Percentiles rank a stretch among this genome's conserved stretches.
Conservation (phyloP, 106 monocot species). For the Chionographis japonica region DNA sequence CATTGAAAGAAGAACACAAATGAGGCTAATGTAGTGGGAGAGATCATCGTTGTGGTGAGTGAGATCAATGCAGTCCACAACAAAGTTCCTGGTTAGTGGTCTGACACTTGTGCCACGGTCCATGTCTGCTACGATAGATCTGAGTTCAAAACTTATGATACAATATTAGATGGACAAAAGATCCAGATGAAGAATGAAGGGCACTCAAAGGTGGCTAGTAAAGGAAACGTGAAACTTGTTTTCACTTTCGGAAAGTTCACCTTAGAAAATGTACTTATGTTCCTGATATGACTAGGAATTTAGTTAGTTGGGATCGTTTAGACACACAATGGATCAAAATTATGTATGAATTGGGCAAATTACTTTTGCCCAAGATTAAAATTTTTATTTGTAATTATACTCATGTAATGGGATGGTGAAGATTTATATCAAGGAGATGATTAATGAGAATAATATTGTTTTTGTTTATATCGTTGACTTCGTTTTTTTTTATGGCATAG, state of each 20-base stretch:
- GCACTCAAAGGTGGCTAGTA: background rate
- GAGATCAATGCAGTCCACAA: background rate
- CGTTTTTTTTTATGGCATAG: background rate
- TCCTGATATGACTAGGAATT: background rate
- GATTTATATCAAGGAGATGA: background rate
- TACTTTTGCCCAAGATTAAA: background rate
- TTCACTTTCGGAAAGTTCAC: background rate
- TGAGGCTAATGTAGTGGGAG: background rate
- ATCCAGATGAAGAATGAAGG: background rate
- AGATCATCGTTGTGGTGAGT: background rate
- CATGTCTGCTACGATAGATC: background rate
- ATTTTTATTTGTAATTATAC: background rate
- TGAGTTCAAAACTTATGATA: background rate
- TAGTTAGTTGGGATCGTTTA: background rate
- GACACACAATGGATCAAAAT: background rate
- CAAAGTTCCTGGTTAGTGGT: background rate
- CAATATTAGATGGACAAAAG: background rate
- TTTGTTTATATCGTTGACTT: conserved; percentile 1
- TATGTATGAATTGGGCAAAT: background rate
- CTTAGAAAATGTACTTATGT: background rate
- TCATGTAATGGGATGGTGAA: conserved; percentile 10
- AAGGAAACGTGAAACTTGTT: background rate
- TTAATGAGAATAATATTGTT: background rate
- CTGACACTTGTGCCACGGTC: background rate
- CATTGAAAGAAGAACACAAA: background rate